Base-by-base conservation (phyloP, 805 yeast species). In the Millerago galiae region DNA sequence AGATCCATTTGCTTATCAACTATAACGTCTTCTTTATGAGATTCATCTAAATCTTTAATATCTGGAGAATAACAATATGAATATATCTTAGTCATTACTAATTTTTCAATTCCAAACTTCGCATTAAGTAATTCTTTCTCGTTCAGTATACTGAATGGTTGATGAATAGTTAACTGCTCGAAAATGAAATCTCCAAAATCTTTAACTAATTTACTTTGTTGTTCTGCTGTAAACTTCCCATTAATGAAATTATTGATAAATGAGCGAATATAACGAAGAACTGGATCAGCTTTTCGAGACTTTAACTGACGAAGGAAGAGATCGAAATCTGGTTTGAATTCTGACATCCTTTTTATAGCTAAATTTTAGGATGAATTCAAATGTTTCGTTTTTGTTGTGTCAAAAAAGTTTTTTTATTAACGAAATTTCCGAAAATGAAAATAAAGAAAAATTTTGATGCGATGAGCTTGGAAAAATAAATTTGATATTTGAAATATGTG, bases 21-120 rank as follows among this genome's bases (percentile, higher is more conserved):
- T 4, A 67, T 54, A 17, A 89, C 55, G 57, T 89, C 96, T 34
- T 71, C 70, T 35, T 62, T 70, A 54, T 84, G 91, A 8, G 73
- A 77, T 43, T 59, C 75, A 40, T 71, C 78, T 44, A 75, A 65
- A 45, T 56, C 63, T 6, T 60, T 65, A n/a, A 77, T 72, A 35
- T 70, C 75, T 0, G 98, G 97, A 0, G 97, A 79, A 56, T 84
- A 95, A 26, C 91, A 83, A 42, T 75, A 77, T 1, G 70, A 69
- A 59, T 88, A 90, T 2, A 95, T 62, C 49, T 95, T 72, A 43
- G 91, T 90, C 95, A 90, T 87, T 9, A 95, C 72, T 34, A 93
- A 70, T 60, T 93, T 93, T 61, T 93, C 99, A 53, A 93, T 71
- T 0, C 99, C 99, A 53, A 89, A 97, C 50, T 81, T 67, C 2